Percentiles rank a stretch among this genome's conserved stretches.
These are phyloP conservation scores for Dissophora globulifera DNA, from an alignment of 192 early-diverging fungal genomes.

Conservation along the genomic window DNA sequence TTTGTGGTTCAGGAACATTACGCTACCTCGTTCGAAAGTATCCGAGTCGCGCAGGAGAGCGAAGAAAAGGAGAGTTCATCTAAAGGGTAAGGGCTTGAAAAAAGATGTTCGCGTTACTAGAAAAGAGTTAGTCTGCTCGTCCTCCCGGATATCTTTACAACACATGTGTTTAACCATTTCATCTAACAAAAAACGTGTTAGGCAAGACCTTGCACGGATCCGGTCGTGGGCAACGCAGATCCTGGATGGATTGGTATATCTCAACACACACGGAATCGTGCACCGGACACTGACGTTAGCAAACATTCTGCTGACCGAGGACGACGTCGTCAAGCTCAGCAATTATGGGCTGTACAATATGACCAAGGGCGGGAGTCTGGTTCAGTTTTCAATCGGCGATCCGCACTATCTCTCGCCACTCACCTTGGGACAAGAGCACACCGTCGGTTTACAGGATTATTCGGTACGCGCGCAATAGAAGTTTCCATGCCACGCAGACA, in stretches of 20 bases:
- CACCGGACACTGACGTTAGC: slow-evolving; percentile 57
- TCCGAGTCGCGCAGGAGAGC: slow-evolving; percentile 23
- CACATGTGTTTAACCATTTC: no score
- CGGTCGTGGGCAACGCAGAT: slow-evolving; percentile 65
- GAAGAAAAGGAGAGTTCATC: slow-evolving; percentile 5
- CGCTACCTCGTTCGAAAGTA: slow-evolving; percentile 16
- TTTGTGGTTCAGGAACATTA: slow-evolving; percentile 67
- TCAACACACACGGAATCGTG: slow-evolving; percentile 58
- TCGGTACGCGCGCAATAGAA: no score
- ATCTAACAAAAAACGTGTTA: slow-evolving; percentile 10
- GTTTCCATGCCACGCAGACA: no score
- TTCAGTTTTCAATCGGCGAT: slow-evolving; percentile 71
- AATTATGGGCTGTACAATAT: slow-evolving; percentile 70
- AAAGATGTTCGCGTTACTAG: no score
- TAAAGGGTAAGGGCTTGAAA: slow-evolving; percentile 29
- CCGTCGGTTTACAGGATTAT: slow-evolving; percentile 21
- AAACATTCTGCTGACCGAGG: slow-evolving; percentile 62
- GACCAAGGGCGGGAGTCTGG: slow-evolving; percentile 62
- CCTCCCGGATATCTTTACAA: no score
- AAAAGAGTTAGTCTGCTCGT: no score
- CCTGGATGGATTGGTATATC: slow-evolving; percentile 59
- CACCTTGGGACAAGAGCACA: slow-evolving; percentile 11
- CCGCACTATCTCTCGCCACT: slow-evolving; percentile 58
- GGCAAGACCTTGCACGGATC: slow-evolving; percentile 28
- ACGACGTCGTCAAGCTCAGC: slow-evolving; percentile 60